These are phyloP conservation scores for Hanseniaspora gamundiae DNA, from an alignment of 1,139 yeast species.

Conservation along the genomic window DNA sequence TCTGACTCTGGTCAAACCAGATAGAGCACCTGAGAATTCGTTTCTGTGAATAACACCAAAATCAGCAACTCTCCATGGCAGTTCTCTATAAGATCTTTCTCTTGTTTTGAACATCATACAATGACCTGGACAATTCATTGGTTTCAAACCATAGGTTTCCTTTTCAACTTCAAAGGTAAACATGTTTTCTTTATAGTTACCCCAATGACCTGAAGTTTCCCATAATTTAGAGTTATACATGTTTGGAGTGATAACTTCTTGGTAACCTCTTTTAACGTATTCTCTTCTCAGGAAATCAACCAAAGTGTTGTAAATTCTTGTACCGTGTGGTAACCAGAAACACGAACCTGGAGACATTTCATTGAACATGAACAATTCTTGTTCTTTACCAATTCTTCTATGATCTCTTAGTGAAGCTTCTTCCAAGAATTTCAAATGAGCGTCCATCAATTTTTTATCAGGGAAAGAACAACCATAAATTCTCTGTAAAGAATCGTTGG, in stretches of 20 bases:
- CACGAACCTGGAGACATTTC: slow-evolving; percentile 97
- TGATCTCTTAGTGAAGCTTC: slow-evolving; percentile 98
- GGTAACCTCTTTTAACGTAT: slow-evolving; percentile 85
- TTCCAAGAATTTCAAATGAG: slow-evolving; percentile 84
- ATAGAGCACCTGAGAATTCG: slow-evolving; percentile 82
- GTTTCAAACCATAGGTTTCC: slow-evolving; percentile 80
- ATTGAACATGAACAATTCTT: slow-evolving; percentile 88
- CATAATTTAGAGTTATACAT: slow-evolving; percentile 92
- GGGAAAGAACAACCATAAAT: slow-evolving; percentile 98
- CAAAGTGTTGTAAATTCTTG: slow-evolving; percentile 84
- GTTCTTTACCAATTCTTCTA: slow-evolving; percentile 91
- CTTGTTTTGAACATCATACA: slow-evolving; percentile 78
- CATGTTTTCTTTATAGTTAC: slow-evolving; percentile 92
- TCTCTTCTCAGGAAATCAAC: slow-evolving; percentile 67
- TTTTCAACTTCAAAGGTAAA: slow-evolving; percentile 92
- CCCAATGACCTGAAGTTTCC: slow-evolving; percentile 99
- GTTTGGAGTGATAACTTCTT: slow-evolving; percentile 96
- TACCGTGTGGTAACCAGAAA: slow-evolving; percentile 97
- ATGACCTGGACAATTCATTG: slow-evolving; percentile 99
- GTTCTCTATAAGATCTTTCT: slow-evolving; percentile 85
- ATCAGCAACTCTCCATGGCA: slow-evolving; percentile 95
- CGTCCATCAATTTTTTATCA: slow-evolving; percentile 93
- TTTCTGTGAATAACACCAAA: slow-evolving; percentile 93
- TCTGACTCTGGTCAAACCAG: slow-evolving; percentile 91
- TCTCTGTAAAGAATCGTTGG: slow-evolving; percentile 92